phyloP scores from a whole-genome alignment of 2,329 filamentous ascomycete species.

The Sporothrix brasiliensis region DNA sequence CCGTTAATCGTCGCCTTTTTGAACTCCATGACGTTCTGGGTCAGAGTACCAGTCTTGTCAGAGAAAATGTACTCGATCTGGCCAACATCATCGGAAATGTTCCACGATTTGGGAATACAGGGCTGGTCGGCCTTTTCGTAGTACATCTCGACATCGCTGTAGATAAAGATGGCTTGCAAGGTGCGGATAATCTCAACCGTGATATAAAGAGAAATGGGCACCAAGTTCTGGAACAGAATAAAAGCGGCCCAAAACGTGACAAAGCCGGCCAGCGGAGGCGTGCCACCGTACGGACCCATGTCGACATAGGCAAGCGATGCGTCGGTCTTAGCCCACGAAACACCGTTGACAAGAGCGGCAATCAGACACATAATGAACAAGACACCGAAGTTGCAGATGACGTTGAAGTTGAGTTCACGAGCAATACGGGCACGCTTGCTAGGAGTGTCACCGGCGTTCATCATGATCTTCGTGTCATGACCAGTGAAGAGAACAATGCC shows the following conservation, averaged over 20 bases:
- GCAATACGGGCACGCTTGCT: slow-evolving; percentile 91
- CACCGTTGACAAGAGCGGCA: slow-evolving; percentile 80
- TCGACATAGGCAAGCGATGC: slow-evolving; percentile 83
- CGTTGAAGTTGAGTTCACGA: slow-evolving; percentile 93
- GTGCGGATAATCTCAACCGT: slow-evolving; percentile 94
- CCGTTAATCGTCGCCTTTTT: slow-evolving; percentile 98
- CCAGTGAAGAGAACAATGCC: slow-evolving; percentile 94
- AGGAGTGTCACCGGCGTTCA: slow-evolving; percentile 93
- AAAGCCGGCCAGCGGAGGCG: slow-evolving; percentile 78
- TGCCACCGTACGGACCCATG: slow-evolving; percentile 77
- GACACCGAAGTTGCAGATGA: slow-evolving; percentile 93
- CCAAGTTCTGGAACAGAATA: slow-evolving; percentile 97
- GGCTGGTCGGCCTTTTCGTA: slow-evolving; percentile 92
- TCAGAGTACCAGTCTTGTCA: slow-evolving; percentile 40
- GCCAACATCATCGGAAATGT: slow-evolving; percentile 95
- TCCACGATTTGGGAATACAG: slow-evolving; percentile 97
- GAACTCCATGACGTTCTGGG: slow-evolving; percentile 72
- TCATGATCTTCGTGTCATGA: slow-evolving; percentile 98
- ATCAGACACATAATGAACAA: slow-evolving; percentile 88
- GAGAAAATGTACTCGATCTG: slow-evolving; percentile 97
- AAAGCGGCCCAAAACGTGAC: slow-evolving; percentile 96
- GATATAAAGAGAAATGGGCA: slow-evolving; percentile 97
- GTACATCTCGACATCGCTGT: slow-evolving; percentile 95
- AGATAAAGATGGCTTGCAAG: slow-evolving; percentile 93
- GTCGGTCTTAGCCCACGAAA: slow-evolving; percentile 74